Evolutionary conservation across 2,329 filamentous ascomycete species (phyloP).

Genomic region (Cladosporium sp.): DNA sequence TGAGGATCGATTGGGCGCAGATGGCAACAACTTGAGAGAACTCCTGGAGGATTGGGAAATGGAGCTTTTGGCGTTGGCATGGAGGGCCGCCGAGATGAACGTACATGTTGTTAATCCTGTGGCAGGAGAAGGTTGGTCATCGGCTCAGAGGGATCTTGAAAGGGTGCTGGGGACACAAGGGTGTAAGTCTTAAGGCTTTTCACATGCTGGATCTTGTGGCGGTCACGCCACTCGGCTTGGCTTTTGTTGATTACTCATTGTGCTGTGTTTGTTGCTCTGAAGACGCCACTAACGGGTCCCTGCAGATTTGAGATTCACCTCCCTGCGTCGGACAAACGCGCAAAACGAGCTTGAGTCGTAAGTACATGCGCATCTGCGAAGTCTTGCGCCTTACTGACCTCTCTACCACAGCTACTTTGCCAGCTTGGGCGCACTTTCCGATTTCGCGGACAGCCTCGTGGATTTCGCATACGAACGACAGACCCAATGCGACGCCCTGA

Average conservation of each 20-base stretch:
- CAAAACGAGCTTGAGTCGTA: neutral
- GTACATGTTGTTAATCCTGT: conserved; percentile 27
- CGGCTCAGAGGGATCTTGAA: conserved; percentile 36
- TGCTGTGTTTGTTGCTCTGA: neutral
- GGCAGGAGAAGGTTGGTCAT: conserved; percentile 32
- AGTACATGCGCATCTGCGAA: neutral
- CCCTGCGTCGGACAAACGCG: conserved; percentile 13
- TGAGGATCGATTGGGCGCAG: conserved; percentile 25
- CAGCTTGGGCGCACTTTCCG: conserved; percentile 61
- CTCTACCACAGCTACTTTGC: conserved; percentile 45
- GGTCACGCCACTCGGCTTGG: neutral
- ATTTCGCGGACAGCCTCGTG: conserved; percentile 64
- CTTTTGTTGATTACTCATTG: neutral
- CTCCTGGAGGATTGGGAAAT: conserved; percentile 61
- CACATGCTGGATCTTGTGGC: neutral
- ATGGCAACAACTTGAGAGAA: conserved; percentile 33
- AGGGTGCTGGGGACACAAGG: conserved; percentile 36
- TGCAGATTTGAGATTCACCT: conserved; percentile 18
- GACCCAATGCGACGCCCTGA: conserved; percentile 54
- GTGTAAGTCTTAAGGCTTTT: conserved; percentile 21
- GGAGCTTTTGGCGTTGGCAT: conserved; percentile 58
- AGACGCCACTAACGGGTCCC: conserved; percentile 22
- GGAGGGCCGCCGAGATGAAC: conserved; percentile 35
- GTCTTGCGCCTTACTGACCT: conserved; percentile 21
- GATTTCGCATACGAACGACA: conserved; percentile 65